Conservation (phyloP, 2,329 filamentous ascomycete genomes). For the Trichoderma sp. region DNA sequence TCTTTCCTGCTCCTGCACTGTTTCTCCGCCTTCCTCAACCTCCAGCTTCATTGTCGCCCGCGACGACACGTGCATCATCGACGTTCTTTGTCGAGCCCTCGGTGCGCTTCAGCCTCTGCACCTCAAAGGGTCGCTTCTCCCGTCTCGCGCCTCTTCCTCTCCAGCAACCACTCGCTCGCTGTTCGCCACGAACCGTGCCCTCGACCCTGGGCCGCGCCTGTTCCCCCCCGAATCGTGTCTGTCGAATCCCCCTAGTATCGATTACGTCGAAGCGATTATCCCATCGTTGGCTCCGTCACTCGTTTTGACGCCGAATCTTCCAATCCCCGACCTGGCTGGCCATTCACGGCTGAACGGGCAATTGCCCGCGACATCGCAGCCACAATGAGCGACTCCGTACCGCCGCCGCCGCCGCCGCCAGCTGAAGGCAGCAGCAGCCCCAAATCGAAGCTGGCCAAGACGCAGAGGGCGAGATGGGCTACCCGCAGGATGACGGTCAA, state of each 20-base stretch:
- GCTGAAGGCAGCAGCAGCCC: conserved; percentile 27
- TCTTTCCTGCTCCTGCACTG: conserved; percentile 1
- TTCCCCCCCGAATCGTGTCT: conserved; percentile 5
- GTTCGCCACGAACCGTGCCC: conserved; percentile 17
- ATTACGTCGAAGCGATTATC: conserved; percentile 12
- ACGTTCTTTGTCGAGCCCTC: conserved; percentile 11
- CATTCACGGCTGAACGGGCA: conserved; percentile 42
- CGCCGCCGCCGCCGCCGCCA: conserved; percentile 12
- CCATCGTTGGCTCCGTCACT: conserved; percentile 1
- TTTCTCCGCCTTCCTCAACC: conserved; percentile 1
- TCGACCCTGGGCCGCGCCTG: conserved; percentile 14
- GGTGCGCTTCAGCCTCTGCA: conserved; percentile 10
- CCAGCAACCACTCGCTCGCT: conserved; percentile 7
- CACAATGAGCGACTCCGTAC: conserved; percentile 37
- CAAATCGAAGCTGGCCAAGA: conserved; percentile 38
- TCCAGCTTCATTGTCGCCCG: conserved; percentile 1
- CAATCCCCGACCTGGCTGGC: conserved; percentile 39
- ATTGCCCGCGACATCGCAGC: conserved; percentile 40
- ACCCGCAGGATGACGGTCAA: conserved; percentile 82
- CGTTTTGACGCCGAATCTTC: conserved; percentile 1
- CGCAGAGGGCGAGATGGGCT: conserved; percentile 89
- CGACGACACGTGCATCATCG: conserved; percentile 22
- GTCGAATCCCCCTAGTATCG: conserved; percentile 9
- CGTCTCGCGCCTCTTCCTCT: background rate
- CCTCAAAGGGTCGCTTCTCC: conserved; percentile 8